Evolutionary conservation across 2,329 filamentous ascomycete species (phyloP), one percentile per base, ranked within the genome.

Genomic region (Pseudophaeomoniella oleicola): DNA sequence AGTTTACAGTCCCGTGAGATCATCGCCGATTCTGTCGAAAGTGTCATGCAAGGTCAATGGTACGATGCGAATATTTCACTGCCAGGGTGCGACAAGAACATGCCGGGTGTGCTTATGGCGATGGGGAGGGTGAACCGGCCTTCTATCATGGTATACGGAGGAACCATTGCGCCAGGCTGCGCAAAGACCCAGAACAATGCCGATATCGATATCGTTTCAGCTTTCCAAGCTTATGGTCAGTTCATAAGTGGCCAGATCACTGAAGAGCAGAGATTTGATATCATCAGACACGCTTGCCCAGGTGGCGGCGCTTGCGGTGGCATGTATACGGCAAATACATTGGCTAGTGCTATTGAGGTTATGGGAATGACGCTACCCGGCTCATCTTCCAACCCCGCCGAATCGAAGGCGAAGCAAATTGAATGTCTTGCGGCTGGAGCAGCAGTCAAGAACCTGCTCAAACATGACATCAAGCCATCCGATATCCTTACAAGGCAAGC

Each of bases 51-150:
- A 47, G 90, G 86, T 12, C 90, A 98, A 63, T 96, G 87, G 86
- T 96, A 98, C 57, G 90, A 98, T 59, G 88, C 78, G 48, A 96
- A 96, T 61, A 81, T 98, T 55, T 93, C 85, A 37, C 81, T 98
- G 50, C 90, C 90, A 11, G 90, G 90, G 34, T 98, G 90, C 62
- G 90, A 98, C 72, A 98, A 98, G 76, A 98, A 98, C 66, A 96
- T 98, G 90, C 86, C 86, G 1, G 83, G 83, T 59, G 83, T 90
- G 10, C 64, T 86, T 50, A 90, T 90, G 52, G 90, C 87, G 39
- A 94, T 94, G 83, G 88, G 86, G 27, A 75, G 90, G 48, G 77
- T 94, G 46, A 96, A 98, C 67, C 71, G 90, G 33, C 90, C 90
- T 18, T 86, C 83, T 50, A 69, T 98, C 55, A 98, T 98, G 90